Percentiles rank a stretch among this genome's conserved stretches.
These are phyloP conservation scores for Trichoderma harzianum DNA, from an alignment of 2,329 filamentous ascomycete genomes.

Conservation along the genomic window DNA sequence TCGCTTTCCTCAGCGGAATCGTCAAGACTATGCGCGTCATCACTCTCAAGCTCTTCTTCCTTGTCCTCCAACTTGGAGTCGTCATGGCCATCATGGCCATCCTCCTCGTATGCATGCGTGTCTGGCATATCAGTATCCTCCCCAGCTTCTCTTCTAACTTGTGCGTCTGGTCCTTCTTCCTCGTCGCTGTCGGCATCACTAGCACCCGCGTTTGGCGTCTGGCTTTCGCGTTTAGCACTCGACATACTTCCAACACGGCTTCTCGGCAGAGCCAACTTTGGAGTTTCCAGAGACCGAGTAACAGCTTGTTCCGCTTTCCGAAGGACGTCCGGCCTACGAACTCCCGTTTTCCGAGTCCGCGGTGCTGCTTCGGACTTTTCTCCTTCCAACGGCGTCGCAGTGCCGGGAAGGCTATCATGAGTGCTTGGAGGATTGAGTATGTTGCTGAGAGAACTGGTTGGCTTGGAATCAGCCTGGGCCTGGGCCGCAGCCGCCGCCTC, in stretches of 20 bases:
- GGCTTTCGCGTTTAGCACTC: slow-evolving; percentile 45
- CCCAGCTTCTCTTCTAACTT: slow-evolving; percentile 35
- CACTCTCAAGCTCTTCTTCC: slow-evolving; percentile 26
- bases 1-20: slow-evolving; percentile 68
- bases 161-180: slow-evolving; percentile 39
- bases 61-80: slow-evolving; percentile 29
- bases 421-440: slow-evolving; percentile 43
- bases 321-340: slow-evolving; percentile 56
- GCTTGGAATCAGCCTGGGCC: slow-evolving; percentile 27
- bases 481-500: slow-evolving; percentile 26
- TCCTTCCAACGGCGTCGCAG: slow-evolving; percentile 35
- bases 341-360: slow-evolving; percentile 41
- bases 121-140: slow-evolving; percentile 45
- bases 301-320: slow-evolving; percentile 61
- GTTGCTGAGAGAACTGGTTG: slow-evolving; percentile 37
- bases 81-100: slow-evolving; percentile 30
- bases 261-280: slow-evolving; percentile 43
- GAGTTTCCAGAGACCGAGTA: slow-evolving; percentile 47
- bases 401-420: slow-evolving; percentile 36
- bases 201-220: slow-evolving; percentile 36
- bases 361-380: slow-evolving; percentile 42
- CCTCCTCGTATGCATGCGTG: slow-evolving; percentile 28
- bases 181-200: slow-evolving; percentile 41
- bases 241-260: slow-evolving; percentile 50
- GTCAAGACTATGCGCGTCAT: slow-evolving; percentile 52